A percentile compares a stretch with the other conserved stretches of the same genome.
Evolutionary conservation across 179 eudicot genomes (phyloP).

Genomic region (Monotropa hypopitys): DNA sequence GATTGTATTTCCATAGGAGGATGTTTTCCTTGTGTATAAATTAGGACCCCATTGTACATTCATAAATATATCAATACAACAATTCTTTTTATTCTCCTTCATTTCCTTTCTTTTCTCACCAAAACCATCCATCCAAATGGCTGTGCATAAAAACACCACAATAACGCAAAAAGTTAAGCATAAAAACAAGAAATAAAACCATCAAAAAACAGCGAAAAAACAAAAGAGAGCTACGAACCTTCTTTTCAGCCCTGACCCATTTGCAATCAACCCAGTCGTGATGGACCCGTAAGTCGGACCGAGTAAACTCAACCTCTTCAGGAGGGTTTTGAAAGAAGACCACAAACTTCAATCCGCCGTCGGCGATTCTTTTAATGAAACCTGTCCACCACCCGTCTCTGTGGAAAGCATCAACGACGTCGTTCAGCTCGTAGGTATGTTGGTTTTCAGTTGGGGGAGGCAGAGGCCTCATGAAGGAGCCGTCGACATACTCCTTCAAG

Average conservation of each 20-base stretch:
- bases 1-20: too few relatives aligned
- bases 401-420: conserved; percentile 12
- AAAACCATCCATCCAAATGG: not conserved
- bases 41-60: too few relatives aligned
- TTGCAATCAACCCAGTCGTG: conserved; percentile 10
- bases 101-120: too few relatives aligned
- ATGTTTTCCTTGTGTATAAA: too few relatives aligned
- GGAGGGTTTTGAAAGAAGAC: conserved; percentile 13
- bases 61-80: too few relatives aligned
- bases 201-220: not conserved
- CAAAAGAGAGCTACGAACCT: not conserved
- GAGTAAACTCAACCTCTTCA: not conserved
- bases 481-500: conserved; percentile 2
- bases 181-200: not conserved
- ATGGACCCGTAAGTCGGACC: conserved; percentile 8
- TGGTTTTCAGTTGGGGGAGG: conserved; percentile 1
- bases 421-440: not conserved
- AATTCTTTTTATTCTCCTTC: too few relatives aligned
- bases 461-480: conserved; percentile 2
- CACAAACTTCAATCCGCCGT: not conserved
- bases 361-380: not conserved
- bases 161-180: not conserved
- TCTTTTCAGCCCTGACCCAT: conserved; percentile 7
- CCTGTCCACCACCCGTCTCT: conserved; percentile 19
- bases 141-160: too few relatives aligned